Percentiles rank a stretch among this genome's conserved stretches.
These are phyloP conservation scores for Trichoderma sp. DNA, from an alignment of 2,329 filamentous ascomycete genomes.

Conservation along the genomic window DNA sequence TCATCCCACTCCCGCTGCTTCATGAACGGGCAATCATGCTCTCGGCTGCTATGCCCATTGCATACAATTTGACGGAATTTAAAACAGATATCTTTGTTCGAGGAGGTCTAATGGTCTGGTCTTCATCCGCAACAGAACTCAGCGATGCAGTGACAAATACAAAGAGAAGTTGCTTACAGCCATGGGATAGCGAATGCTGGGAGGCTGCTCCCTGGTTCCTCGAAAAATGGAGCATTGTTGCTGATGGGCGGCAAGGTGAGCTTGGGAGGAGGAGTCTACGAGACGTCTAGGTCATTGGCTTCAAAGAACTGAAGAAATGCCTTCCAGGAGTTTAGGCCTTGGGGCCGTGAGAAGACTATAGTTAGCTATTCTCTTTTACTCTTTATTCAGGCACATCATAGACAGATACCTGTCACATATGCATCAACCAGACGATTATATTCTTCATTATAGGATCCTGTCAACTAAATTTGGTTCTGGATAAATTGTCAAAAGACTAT, in stretches of 20 bases:
- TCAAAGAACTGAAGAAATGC: background rate
- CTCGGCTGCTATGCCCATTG: background rate
- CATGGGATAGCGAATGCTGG: background rate
- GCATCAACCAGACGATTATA: background rate
- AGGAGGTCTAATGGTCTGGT: background rate
- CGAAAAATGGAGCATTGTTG: background rate
- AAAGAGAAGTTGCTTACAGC: background rate
- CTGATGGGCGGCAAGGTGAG: background rate
- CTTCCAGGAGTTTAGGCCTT: background rate
- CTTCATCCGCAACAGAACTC: background rate
- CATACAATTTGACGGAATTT: background rate
- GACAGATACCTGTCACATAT: background rate
- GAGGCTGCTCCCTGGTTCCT: background rate
- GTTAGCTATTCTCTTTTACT: background rate
- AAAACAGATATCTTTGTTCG: background rate
- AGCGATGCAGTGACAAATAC: background rate
- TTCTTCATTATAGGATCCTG: background rate
- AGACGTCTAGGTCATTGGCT: background rate
- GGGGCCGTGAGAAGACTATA: background rate
- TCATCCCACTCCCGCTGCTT: background rate
- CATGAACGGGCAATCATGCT: background rate
- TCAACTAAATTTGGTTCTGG: background rate
- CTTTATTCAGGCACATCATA: background rate
- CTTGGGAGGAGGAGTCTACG: background rate
- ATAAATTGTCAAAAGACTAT: background rate